Conservation (phyloP, 768 basidiomycete genomes). For the Thelephora ganbajun region DNA sequence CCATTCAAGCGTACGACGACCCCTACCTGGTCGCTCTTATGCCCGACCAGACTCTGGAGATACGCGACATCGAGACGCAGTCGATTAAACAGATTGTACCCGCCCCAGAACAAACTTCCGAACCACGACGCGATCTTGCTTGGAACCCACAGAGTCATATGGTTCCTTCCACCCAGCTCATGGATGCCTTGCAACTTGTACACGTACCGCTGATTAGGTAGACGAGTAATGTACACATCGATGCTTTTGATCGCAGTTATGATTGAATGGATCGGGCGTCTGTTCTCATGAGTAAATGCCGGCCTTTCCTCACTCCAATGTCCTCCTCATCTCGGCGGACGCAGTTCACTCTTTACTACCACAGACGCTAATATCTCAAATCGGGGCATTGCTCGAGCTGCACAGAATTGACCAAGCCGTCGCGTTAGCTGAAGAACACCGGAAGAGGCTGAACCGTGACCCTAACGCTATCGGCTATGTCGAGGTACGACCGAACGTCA, state of each 20-base stretch:
- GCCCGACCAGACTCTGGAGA: constrained; percentile 63
- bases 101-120: constrained; percentile 19
- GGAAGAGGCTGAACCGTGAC: constrained; percentile 40
- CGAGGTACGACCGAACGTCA: constrained; percentile 27
- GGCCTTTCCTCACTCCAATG: constrained; percentile 50
- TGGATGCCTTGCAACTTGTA: constrained; percentile 24
- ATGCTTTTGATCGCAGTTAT: not conserved
- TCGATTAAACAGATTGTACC: constrained; percentile 54
- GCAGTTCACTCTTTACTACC: constrained; percentile 55
- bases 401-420: constrained; percentile 54
- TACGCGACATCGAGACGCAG: constrained; percentile 72
- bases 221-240: not conserved
- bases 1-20: constrained; percentile 53
- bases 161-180: constrained; percentile 27
- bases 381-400: constrained; percentile 50
- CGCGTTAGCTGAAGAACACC: constrained; percentile 44
- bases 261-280: not conserved
- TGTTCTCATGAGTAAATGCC: constrained; percentile 1
- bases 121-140: constrained; percentile 15
- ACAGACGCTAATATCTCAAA: constrained; percentile 59
- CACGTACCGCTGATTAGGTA: constrained; percentile 17
- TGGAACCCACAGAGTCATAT: constrained; percentile 23
- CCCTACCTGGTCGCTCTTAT: constrained; percentile 72
- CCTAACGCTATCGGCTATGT: constrained; percentile 33
- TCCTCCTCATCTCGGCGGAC: constrained; percentile 48